Evolutionary conservation across 441 rosid species (phyloP), one percentile per base, ranked within the genome.

Genomic region (Pelargonium fulgidum): DNA sequence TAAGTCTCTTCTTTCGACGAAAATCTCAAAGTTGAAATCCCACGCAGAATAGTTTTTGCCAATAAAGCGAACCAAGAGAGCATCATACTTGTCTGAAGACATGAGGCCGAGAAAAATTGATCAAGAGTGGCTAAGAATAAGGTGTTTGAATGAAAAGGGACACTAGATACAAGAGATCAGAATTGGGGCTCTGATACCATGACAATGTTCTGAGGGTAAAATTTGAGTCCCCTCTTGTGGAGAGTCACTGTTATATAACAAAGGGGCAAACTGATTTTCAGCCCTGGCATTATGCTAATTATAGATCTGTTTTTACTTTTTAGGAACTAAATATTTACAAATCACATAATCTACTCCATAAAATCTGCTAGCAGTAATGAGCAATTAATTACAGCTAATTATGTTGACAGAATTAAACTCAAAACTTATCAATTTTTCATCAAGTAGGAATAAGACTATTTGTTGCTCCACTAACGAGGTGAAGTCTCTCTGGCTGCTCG

Each of bases 11-110:
- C 54, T 52, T 3, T 24, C 7, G 24, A 66, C n/a, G 42, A 8
- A 67, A 1, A 66, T 16, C 19, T 44, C 2, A 52, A 77, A 69
- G 14, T 77, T 66, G 12, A 77, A 77, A 52, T 33, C 69, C 66
- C 47, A 73, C 0, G 69, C 2, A 9, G 69, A 77, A 67, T 77
- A 73, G 56, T 62, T 76, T 36, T 68, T 76, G 2, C 73, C 59
- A 41, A 1, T 68, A 36, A 76, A 68, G 3, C 48, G 0, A 16
- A 61, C 59, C 20, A 3, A 1, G 19, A 72, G 65, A 26, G 19
- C 8, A n/a, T 65, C 50, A 13, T 0, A 2, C n/a, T n/a, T 7
- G 17, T 45, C 22, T 1, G 33, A 39, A 17, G 67, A 63, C 66
- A 76, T 72, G 45, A 16, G 54, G 54, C 54, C n/a, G 54, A 9